phyloP scores from a whole-genome alignment of 1,284 basidiomycete species.

The Moniliella sp. region DNA sequence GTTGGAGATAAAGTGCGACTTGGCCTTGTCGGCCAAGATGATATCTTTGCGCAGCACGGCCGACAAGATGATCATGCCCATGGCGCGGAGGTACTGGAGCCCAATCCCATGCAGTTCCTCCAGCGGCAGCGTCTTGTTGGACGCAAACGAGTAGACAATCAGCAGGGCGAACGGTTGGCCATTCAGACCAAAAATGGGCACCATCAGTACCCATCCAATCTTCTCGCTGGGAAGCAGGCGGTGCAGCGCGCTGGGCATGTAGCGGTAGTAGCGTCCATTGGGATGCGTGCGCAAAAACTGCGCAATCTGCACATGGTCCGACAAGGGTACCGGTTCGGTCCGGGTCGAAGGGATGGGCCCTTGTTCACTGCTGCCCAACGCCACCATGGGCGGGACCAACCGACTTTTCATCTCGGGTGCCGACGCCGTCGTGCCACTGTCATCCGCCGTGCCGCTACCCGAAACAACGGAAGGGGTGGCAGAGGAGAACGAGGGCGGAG shows the following conservation, averaged over 20 bases:
- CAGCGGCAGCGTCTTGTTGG: slow-evolving; percentile 56
- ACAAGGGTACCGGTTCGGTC: slow-evolving; percentile 13
- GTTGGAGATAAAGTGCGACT: slow-evolving; percentile 69
- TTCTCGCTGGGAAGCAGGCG: slow-evolving; percentile 15
- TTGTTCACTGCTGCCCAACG: slow-evolving; percentile 19
- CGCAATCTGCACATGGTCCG: slow-evolving; percentile 19
- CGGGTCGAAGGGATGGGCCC: slow-evolving; percentile 8
- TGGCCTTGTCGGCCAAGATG: slow-evolving; percentile 74
- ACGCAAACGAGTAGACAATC: slow-evolving; percentile 61
- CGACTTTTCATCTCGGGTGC: slow-evolving; percentile 3
- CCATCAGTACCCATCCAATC: slow-evolving; percentile 12
- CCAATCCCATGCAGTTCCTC: slow-evolving; percentile 52
- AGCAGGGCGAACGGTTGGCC: slow-evolving; percentile 72
- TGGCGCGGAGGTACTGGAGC: slow-evolving; percentile 64
- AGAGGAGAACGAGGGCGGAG: neutral
- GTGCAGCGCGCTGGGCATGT: slow-evolving; percentile 15
- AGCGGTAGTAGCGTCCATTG: slow-evolving; percentile 16
- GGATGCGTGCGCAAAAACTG: slow-evolving; percentile 18
- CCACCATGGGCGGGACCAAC: slow-evolving; percentile 20
- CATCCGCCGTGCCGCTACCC: neutral
- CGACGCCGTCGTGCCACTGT: neutral
- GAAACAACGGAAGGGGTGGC: neutral
- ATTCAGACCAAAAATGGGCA: slow-evolving; percentile 80
- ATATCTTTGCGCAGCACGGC: slow-evolving; percentile 77
- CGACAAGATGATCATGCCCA: slow-evolving; percentile 77